Evolutionary conservation across 352 stramenopile genomes (phyloP).

Genomic region (Phytophthora sp.): DNA sequence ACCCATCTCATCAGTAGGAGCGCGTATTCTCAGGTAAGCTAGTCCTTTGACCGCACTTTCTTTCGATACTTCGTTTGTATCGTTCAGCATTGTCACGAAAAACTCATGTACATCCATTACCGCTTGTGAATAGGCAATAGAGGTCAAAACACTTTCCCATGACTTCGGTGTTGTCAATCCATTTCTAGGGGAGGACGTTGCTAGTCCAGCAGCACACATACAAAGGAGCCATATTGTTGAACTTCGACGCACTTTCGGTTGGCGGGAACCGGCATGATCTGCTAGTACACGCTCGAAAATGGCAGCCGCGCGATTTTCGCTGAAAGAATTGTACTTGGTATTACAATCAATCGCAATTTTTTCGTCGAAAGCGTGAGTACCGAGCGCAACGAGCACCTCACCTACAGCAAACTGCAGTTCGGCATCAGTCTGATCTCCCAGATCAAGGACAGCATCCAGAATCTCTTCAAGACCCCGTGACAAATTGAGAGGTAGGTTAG

Average conservation of each 20-base stretch:
- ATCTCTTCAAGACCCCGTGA: conserved; percentile 29
- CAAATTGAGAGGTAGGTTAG: conserved; percentile 11
- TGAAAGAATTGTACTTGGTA: conserved; percentile 23
- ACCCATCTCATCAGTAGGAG: conserved; percentile 58
- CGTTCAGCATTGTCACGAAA: conserved; percentile 84
- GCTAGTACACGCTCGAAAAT: conserved; percentile 52
- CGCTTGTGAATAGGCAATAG: conserved; percentile 26
- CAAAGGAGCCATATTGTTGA: conserved; percentile 72
- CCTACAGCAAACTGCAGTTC: conserved; percentile 66
- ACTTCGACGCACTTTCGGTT: conserved; percentile 54
- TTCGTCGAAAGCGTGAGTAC: conserved; percentile 36
- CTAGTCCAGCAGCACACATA: conserved; percentile 61
- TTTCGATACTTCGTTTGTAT: conserved; percentile 64
- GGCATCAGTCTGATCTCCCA: conserved; percentile 27
- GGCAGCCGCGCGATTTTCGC: conserved; percentile 36
- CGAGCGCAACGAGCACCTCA: conserved; percentile 60
- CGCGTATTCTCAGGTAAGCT: conserved; percentile 68
- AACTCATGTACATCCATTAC: conserved; percentile 72
- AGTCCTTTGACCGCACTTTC: conserved; percentile 83
- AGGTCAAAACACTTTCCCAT: conserved; percentile 46
- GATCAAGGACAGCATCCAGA: conserved; percentile 31
- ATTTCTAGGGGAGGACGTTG: background rate
- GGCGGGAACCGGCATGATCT: conserved; percentile 45
- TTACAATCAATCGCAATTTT: conserved; percentile 15
- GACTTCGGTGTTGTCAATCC: conserved; percentile 11